phyloP scores from a whole-genome alignment of 2,329 filamentous ascomycete species.

The Rachicladosporium sp. region DNA sequence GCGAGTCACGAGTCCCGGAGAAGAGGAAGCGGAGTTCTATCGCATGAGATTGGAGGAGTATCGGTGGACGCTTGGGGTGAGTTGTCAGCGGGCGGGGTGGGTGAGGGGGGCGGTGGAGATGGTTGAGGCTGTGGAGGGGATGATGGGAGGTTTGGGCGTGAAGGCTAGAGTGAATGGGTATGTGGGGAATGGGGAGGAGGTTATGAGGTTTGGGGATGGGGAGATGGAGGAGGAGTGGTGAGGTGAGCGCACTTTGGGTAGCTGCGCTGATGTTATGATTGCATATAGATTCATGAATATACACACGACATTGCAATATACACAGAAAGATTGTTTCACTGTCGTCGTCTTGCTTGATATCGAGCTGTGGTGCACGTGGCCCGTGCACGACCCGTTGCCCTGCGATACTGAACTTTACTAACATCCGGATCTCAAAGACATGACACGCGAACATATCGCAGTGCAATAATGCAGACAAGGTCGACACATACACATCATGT shows the following conservation, averaged over 20 bases:
- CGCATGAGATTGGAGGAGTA: constrained; percentile 75
- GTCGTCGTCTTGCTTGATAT: no score
- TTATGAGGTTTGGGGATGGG: no score
- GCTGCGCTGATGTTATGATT: no score
- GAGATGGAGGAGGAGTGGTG: no score
- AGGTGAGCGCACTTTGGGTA: no score
- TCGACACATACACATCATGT: constrained; percentile 3
- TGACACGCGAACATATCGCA: not conserved
- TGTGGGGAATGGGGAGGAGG: constrained; percentile 1
- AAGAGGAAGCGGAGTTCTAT: constrained; percentile 90
- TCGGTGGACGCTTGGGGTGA: constrained; percentile 84
- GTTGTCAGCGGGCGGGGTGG: constrained; percentile 53
- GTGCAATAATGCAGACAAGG: constrained; percentile 4
- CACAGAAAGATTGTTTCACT: no score
- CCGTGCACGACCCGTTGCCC: no score
- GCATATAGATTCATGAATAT: no score
- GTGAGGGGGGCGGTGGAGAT: constrained; percentile 34
- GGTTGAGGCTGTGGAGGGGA: constrained; percentile 31
- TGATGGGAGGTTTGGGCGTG: constrained; percentile 33
- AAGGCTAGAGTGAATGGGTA: constrained; percentile 21
- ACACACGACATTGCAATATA: no score
- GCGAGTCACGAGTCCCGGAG: constrained; percentile 75
- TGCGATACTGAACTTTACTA: no score
- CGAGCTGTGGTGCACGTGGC: no score
- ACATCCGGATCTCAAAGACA: not conserved